Conservation (phyloP, 768 basidiomycete genomes). For the Pleurotus platypus region DNA sequence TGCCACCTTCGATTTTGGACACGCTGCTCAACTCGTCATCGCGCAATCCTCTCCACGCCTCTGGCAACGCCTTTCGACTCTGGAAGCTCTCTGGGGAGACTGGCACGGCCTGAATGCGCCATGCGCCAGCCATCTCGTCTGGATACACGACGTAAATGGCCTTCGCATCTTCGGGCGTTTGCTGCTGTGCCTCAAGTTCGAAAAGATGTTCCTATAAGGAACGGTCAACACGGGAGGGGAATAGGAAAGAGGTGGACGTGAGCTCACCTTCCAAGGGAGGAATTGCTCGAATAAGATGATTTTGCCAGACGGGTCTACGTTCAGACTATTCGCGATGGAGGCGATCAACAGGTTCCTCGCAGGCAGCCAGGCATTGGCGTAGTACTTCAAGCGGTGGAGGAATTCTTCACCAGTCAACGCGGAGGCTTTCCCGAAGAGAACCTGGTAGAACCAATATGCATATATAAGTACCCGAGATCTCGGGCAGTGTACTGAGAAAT, state of each 20-base stretch:
- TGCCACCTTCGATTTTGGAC: slow-evolving; percentile 75
- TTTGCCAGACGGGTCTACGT: slow-evolving; percentile 66
- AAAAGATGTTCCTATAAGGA: slow-evolving; percentile 73
- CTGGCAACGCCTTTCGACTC: slow-evolving; percentile 89
- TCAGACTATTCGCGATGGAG: slow-evolving; percentile 54
- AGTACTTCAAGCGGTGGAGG: slow-evolving; percentile 71
- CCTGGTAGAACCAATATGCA: slow-evolving; percentile 34
- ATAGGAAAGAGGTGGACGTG: background rate
- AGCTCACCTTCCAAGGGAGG: slow-evolving; percentile 81
- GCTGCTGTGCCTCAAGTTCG: slow-evolving; percentile 67
- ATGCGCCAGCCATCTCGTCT: slow-evolving; percentile 70
- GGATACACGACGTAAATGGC: slow-evolving; percentile 89
- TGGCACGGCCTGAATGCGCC: slow-evolving; percentile 94
- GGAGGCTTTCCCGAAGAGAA: slow-evolving; percentile 77
- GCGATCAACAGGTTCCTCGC: slow-evolving; percentile 74
- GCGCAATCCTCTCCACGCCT: slow-evolving; percentile 88
- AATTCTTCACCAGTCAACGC: slow-evolving; percentile 84
- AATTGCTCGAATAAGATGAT: slow-evolving; percentile 80
- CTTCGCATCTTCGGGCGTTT: slow-evolving; percentile 38
- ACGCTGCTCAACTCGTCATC: slow-evolving; percentile 76
- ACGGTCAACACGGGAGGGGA: background rate
- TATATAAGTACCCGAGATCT: background rate
- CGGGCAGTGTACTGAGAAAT: background rate
- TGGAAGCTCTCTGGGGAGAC: slow-evolving; percentile 79
- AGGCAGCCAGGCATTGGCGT: slow-evolving; percentile 88